Base-by-base conservation (phyloP, 768 basidiomycete species). In the Amanita muscaria region DNA sequence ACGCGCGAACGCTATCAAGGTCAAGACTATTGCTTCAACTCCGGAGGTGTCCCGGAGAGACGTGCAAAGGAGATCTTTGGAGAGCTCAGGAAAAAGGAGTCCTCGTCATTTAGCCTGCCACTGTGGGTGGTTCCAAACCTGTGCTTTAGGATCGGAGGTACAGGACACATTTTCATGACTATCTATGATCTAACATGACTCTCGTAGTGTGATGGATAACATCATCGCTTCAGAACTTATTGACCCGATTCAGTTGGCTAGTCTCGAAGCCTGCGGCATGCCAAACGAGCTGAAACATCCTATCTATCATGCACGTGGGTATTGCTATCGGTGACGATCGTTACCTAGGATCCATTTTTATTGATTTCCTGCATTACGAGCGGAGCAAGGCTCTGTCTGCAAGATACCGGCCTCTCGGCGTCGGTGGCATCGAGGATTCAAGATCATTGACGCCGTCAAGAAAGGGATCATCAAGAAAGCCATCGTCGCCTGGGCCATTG, bases 211-310 rank as follows among this genome's bases (percentile, higher is more conserved):
- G 94, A 96, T 97, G 93, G 94, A 99, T 74, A 99, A 98, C 75
- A 93, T 98, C 70, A 96, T 97, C 60, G 72, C 93, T 5, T 94
- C 91, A 51, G 98, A 97, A 74, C 86, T 99, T 99, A 97, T 79
- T 91, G 93, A 58, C 72, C 92, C 19, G 94, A 94, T 46, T 91
- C 92, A 10, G 88, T 99, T 56, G 94, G 93, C 59, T 99, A 98
- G 94, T 99, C 61, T 96, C 91, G 65, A 99, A 99, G 72, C 97
- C 93, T 6, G 94, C 55, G 94, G 94, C 65, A 99, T 99, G 94
- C 97, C 94, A 58, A 98, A 98, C 73, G 94, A 99, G 68, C 73
- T 99, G 58, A 98, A 99, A 97, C 75, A 99, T 99, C 64, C 83
- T 99, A 51, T 92, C 91, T 70, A 94, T 96, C 56, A 94, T 91